Base-by-base conservation (phyloP, 1,284 basidiomycete species). In the Peniophora sp. region DNA sequence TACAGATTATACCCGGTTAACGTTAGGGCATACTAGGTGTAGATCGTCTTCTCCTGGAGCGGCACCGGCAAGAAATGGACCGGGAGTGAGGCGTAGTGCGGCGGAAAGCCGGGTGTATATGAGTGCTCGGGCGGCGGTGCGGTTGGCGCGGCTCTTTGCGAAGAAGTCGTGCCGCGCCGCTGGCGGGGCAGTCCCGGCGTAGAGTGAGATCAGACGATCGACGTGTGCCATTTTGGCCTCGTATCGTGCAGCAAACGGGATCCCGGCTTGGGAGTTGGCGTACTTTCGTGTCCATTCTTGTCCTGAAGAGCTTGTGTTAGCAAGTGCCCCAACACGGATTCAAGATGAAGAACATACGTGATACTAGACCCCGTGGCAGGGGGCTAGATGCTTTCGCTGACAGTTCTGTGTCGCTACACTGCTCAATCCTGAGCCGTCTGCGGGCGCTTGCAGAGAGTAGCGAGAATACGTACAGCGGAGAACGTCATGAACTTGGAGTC, bases 31-130 rank as follows among this genome's bases (percentile, higher is more conserved):
- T 32, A 32, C 27, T 6, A 79, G 60, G 59, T 79, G 77, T 65
- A 75, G 78, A 58, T 78, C 78, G 50, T 75, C 76, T 60, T 78
- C 76, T 17, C 75, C 72, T 3, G 77, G 75, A 41, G 51, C 57
- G 5, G 61, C 67, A n/a, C 76, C 76, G 22, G 71, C 75, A 37
- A 79, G 62, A 63, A 79, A 79, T 3, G 69, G 69, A 14, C 64
- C 67, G 6, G 65, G 64, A 15, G 75, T 73, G n/a, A 79, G 65
- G 12, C 12, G 27, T 12, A 32, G 27, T 48, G 64, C 50, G 1
- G 56, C 55, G 20, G 72, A 68, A 43, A 80, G 69, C 37, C 69
- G 64, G 34, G 69, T 62, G 41, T 65, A 57, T 49, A 78, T 64
- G 60, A 73, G 76, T 24, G 50, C 51, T 27, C 59, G 57, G 54